A percentile compares a stretch with the other conserved stretches of the same genome.
Conservation (phyloP, 495 filamentous ascomycete species). For the Penicillium coprophilum region DNA sequence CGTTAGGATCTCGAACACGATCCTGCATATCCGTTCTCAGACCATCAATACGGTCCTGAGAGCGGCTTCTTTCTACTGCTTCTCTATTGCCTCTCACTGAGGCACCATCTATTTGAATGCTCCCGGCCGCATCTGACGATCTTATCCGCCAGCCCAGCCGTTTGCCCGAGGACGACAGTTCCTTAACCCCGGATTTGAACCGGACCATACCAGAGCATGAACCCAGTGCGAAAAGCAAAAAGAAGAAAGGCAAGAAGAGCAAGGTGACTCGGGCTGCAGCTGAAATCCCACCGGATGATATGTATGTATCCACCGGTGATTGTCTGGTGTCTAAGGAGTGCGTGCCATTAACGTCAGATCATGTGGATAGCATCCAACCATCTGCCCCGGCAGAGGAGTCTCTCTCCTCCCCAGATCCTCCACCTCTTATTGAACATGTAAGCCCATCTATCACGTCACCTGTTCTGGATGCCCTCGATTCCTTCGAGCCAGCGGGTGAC, state of each 20-base stretch:
- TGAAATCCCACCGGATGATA: constrained; percentile 39
- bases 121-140: constrained; percentile 50
- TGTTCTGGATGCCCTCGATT: constrained; percentile 43
- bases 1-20: constrained; percentile 13
- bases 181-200: constrained; percentile 30
- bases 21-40: constrained; percentile 40
- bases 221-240: constrained; percentile 44
- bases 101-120: constrained; percentile 47
- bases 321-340: constrained; percentile 11
- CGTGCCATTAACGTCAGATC: constrained; percentile 6
- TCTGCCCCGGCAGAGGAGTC: constrained; percentile 37
- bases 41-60: constrained; percentile 37
- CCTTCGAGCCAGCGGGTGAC: constrained; percentile 34
- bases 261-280: constrained; percentile 40
- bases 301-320: constrained; percentile 35
- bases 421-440: constrained; percentile 26
- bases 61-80: constrained; percentile 26
- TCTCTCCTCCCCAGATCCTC: constrained; percentile 35
- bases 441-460: constrained; percentile 42
- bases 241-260: constrained; percentile 47
- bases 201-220: constrained; percentile 39
- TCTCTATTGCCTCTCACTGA: constrained; percentile 30
- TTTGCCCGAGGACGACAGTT: constrained; percentile 39
- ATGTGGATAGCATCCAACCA: constrained; percentile 25
- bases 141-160: constrained; percentile 44